A percentile compares a stretch with the other conserved stretches of the same genome.
Conservation (phyloP, 2,329 filamentous ascomycete genomes). For the Colletotrichum liaoningense region DNA sequence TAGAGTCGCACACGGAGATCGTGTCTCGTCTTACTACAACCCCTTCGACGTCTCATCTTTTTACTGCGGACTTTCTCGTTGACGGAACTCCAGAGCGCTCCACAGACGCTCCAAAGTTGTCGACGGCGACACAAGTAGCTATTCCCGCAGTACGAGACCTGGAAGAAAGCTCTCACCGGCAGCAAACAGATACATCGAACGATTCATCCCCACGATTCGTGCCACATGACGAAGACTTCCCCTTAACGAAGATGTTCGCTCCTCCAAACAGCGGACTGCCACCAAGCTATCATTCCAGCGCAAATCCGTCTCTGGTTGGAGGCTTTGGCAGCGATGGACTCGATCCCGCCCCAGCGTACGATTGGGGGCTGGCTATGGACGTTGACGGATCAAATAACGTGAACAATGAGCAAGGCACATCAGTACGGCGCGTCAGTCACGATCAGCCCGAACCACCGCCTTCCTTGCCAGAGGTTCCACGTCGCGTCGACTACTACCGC, state of each 20-base stretch:
- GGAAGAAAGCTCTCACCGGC: neutral
- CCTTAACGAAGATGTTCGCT: constrained; percentile 44
- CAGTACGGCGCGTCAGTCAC: neutral
- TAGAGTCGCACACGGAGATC: neutral
- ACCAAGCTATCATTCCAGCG: constrained; percentile 41
- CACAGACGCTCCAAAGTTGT: neutral
- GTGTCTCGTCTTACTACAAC: neutral
- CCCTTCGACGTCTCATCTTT: neutral
- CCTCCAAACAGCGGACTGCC: constrained; percentile 25
- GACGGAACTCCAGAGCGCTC: neutral
- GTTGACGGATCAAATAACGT: neutral
- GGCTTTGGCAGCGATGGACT: constrained; percentile 46
- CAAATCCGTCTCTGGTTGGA: constrained; percentile 46
- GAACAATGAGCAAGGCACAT: neutral
- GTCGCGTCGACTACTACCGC: constrained; percentile 25
- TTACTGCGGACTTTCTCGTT: neutral
- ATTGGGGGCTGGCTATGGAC: constrained; percentile 41
- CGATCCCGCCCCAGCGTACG: constrained; percentile 42
- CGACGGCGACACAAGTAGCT: neutral
- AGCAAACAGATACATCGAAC: neutral
- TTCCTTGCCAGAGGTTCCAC: neutral
- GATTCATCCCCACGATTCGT: constrained; percentile 37
- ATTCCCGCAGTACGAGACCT: neutral
- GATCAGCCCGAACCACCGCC: neutral
- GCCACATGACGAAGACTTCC: constrained; percentile 39